Base-by-base conservation (phyloP, 352 stramenopile genomes). In the Pythium pyrilobum region DNA sequence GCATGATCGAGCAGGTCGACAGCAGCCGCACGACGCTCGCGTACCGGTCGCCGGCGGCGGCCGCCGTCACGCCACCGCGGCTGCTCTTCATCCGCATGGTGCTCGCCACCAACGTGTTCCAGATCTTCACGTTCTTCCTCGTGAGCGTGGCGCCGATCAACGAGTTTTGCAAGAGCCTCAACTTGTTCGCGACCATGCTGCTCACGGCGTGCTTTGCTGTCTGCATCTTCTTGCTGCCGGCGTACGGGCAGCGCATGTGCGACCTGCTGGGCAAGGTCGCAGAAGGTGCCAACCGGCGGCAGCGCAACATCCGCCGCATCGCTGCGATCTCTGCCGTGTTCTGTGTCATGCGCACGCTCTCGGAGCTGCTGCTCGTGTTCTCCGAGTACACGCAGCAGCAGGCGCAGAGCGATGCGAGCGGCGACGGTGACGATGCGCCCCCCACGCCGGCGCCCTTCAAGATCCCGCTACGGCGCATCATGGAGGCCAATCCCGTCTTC, bases 221-320 rank as follows among this genome's bases (percentile, higher is more conserved):
- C 0, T 83, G 75, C 46, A 62, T 78, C 5, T 62, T 81, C 33
- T 50, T 86, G 39, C 50, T 86, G 21, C 75, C 75, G 0, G 66
- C 71, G 11, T 86, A 84, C 36, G 75, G 75, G 16, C 52, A 62
- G 4, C 56, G 65, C 20, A 86, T 86, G 75, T 86, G 75, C 47
- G 42, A 56, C 11, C 50, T 86, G 20, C 69, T 86, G 37, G 71
- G 68, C 37, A 84, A 84, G 31, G 72, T 80, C 40, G 72, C 72
- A 0, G 75, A 86, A 18, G 73, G 76, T 40, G 69, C 67, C 13
- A 54, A 39, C 2, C 64, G 75, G 16, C 69, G 75, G 13, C 72
- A 86, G 52, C 59, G 72, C 16, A 86, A 84, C 40, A 79, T 86
- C 43, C 71, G 71, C 10, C 75, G 75, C 43, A 81, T 86, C 60